Evolutionary conservation across 176 grass and related monocot species (phyloP).

Genomic region (Lolium perenne): DNA sequence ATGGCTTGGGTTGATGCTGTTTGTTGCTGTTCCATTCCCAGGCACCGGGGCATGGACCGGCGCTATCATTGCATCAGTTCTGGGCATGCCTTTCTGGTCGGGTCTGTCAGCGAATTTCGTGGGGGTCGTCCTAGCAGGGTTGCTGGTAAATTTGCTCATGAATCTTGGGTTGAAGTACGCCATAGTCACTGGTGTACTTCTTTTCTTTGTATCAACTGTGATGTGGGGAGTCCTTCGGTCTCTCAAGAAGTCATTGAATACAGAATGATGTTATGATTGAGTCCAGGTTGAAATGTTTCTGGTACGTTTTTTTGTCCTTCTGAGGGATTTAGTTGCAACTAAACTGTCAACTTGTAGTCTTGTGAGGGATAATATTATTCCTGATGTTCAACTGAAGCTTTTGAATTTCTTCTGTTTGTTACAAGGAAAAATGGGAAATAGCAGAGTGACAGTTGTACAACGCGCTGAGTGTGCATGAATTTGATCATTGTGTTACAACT

Average conservation of each 20-base stretch:
- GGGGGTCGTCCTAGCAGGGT: constrained; percentile 73
- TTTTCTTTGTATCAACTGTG: constrained; percentile 74
- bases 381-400: too few species aligned
- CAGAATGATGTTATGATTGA: constrained; percentile 40
- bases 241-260: constrained; percentile 56
- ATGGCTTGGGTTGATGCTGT: constrained; percentile 94
- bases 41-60: constrained; percentile 93
- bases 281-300: not conserved
- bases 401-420: too few species aligned
- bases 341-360: too few species aligned
- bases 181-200: constrained; percentile 55
- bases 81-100: constrained; percentile 83
- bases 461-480: too few species aligned
- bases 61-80: constrained; percentile 75
- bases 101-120: constrained; percentile 79
- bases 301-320: not conserved
- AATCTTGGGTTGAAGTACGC: constrained; percentile 83
- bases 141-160: constrained; percentile 87
- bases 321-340: not conserved
- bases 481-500: too few species aligned
- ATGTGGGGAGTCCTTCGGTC: constrained; percentile 88
- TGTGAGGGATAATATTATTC: too few species aligned
- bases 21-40: constrained; percentile 89
- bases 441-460: too few species aligned
- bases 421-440: too few species aligned